Conservation (phyloP, 108 stramenopile species). For the Parietichytrium sp. region DNA sequence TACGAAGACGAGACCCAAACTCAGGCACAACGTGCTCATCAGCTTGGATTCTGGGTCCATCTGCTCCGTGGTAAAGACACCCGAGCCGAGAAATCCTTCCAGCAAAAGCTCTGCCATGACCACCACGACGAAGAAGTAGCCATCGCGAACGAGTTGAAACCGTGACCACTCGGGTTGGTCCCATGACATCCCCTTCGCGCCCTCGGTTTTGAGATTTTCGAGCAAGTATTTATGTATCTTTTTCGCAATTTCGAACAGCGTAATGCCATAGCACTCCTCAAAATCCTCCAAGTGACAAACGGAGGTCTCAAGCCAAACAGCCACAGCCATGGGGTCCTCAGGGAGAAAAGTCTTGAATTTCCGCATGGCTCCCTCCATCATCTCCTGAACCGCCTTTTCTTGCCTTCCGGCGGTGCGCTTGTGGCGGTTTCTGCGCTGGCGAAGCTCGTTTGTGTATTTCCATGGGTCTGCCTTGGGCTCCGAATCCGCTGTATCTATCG, state of each 20-base stretch:
- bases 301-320: conserved; percentile 20
- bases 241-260: not conserved
- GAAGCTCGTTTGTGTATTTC: conserved; percentile 14
- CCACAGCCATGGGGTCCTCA: conserved; percentile 37
- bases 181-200: conserved; percentile 20
- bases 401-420: conserved; percentile 29
- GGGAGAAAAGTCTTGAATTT: not conserved
- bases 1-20: not conserved
- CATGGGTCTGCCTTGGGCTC: not conserved
- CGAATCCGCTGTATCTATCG: not conserved
- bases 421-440: not conserved
- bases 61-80: not conserved
- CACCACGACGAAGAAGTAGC: conserved; percentile 33
- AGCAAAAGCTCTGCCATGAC: conserved; percentile 36
- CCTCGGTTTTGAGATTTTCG: not conserved
- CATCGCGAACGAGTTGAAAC: not conserved
- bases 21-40: not conserved
- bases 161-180: not conserved
- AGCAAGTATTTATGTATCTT: not conserved
- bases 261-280: conserved; percentile 1
- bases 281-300: conserved; percentile 32
- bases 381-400: not conserved
- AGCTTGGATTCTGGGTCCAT: not conserved
- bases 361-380: not conserved
- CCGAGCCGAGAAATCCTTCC: conserved; percentile 10